Base-by-base conservation (phyloP, 2,329 filamentous ascomycete species). In the Talaromyces sp. region DNA sequence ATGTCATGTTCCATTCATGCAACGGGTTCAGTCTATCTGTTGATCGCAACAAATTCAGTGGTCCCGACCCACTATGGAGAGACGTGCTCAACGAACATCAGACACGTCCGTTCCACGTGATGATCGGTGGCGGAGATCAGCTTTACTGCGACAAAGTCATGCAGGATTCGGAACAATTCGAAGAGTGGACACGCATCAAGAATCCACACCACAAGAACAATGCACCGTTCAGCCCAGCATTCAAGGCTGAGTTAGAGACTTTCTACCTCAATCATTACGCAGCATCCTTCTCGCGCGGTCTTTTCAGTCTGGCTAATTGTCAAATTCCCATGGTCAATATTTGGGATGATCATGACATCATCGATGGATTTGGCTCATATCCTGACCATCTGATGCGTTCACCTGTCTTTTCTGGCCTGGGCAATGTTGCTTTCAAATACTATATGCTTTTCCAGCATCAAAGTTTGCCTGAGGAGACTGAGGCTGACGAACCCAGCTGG, bases 251-350 rank as follows among this genome's bases (percentile, higher is more conserved):
- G 77, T 81, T 99, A 5, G 95, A 99, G 74, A 79, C 79, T 0
- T 97, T 96, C 72, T 99, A 96, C 72, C 83, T 99, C 0, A 86
- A 96, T 66, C 87, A 91, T 22, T 99, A 99, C 73, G 87, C 88
- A 66, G 90, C 89, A 84, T 99, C 95, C 93, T 99, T 98, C 77
- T 97, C 93, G 0, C 93, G 96, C 72, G 95, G 96, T 0, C 81
- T 98, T 5, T 99, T 97, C 73, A 88, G 90, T n/a, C 86, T 99
- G 74, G 95, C 94, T 5, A 93, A 90, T 71, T 90, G 91, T 1
- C 94, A 98, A 75, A 98, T 99, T 54, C 93, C 95, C 9, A 98
- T 97, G 93, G 87, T 99, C 72, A 99, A 99, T 75, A 93, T 99
- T 76, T 97, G 91, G 83, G 94, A 98, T 76, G 95, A 98, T 71